Conservation (phyloP, 2,329 filamentous ascomycete species). For the Aureobasidium sp. region DNA sequence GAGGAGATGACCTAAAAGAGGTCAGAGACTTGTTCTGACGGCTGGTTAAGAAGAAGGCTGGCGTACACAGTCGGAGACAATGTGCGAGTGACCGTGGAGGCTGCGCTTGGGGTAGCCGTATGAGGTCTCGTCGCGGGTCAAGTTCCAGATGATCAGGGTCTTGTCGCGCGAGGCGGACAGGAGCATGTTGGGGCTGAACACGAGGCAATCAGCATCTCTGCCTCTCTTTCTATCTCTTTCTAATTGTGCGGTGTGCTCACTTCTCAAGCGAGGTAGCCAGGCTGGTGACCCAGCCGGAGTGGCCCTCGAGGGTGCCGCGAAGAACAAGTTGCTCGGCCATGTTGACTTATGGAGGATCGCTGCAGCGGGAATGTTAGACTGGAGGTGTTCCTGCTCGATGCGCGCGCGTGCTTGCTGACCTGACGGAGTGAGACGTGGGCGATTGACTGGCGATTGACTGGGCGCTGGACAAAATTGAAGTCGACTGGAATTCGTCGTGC, state of each 20-base stretch:
- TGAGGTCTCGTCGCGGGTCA: constrained; percentile 94
- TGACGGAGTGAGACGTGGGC: constrained; percentile 15
- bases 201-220: constrained; percentile 26
- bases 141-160: constrained; percentile 99
- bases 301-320: constrained; percentile 57
- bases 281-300: constrained; percentile 99
- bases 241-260: constrained; percentile 49
- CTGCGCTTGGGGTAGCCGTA: constrained; percentile 99
- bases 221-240: constrained; percentile 17
- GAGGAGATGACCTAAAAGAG: constrained; percentile 87
- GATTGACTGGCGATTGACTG: constrained; percentile 8
- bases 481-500: neutral
- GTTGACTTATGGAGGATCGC: constrained; percentile 16
- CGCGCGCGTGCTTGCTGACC: constrained; percentile 10
- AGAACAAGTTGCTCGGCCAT: constrained; percentile 39
- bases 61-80: constrained; percentile 99
- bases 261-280: constrained; percentile 99
- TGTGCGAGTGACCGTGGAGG: constrained; percentile 98
- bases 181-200: constrained; percentile 91
- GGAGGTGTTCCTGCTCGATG: neutral
- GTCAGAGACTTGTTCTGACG: neutral
- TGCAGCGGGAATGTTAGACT: constrained; percentile 8
- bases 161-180: constrained; percentile 96
- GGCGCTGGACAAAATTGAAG: neutral
- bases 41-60: constrained; percentile 18